Percentiles rank a stretch among this genome's conserved stretches.
phyloP scores from a whole-genome alignment of 169 alveolate species.

The Plasmodium berghei region DNA sequence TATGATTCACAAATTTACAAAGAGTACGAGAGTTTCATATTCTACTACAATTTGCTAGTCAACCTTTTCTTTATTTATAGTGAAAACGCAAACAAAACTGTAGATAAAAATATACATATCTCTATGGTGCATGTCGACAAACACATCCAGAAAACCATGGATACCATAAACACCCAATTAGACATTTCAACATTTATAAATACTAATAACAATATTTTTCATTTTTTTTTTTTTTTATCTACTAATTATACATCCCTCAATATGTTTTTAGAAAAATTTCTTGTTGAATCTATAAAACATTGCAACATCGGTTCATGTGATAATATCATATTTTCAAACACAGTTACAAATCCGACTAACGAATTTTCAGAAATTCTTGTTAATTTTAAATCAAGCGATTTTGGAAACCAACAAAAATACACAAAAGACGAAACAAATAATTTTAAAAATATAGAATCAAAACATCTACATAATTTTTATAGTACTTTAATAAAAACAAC shows the following conservation, averaged over 20 bases:
- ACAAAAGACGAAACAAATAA: no score
- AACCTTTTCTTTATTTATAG: constrained; percentile 35
- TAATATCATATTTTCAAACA: background rate
- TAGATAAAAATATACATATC: background rate
- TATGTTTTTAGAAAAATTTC: constrained; percentile 15
- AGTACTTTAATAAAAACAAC: background rate
- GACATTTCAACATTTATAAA: constrained; percentile 52
- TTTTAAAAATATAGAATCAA: no score
- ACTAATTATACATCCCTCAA: constrained; percentile 42
- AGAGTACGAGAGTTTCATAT: constrained; percentile 22
- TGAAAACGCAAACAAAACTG: background rate
- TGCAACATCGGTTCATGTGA: background rate
- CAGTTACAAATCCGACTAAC: no score
- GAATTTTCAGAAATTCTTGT: no score
- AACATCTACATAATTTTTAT: no score
- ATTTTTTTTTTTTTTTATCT: constrained; percentile 57
- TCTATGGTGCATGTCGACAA: background rate
- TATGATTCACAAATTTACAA: constrained; percentile 55
- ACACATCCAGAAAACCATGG: background rate
- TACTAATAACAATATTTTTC: constrained; percentile 40
- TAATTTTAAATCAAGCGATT: no score
- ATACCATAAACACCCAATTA: constrained; percentile 2
- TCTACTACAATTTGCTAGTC: constrained; percentile 14
- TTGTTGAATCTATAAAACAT: background rate
- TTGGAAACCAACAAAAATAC: no score